Percentiles rank a stretch among this genome's conserved stretches.
Conservation (phyloP, 768 basidiomycete species). For the Gelatoporia subvermispora region DNA sequence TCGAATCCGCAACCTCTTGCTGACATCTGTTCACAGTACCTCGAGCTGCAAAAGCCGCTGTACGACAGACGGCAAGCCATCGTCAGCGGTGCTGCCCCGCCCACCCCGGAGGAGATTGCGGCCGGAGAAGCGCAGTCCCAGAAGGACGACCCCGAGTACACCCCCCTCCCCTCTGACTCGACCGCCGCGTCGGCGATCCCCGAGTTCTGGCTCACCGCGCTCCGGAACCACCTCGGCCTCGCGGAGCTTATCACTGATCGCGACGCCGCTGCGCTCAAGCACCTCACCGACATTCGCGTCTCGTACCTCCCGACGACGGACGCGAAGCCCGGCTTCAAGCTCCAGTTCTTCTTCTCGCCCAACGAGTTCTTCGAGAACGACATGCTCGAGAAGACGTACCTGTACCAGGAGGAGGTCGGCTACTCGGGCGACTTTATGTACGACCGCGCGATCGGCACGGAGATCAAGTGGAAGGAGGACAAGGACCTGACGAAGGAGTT, state of each 20-base stretch:
- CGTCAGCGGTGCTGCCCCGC: constrained; percentile 69
- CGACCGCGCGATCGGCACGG: constrained; percentile 86
- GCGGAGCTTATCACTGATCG: constrained; percentile 89
- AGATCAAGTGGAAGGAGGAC: constrained; percentile 97
- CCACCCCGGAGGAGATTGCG: constrained; percentile 78
- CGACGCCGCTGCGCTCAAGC: constrained; percentile 82
- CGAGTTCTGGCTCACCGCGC: constrained; percentile 96
- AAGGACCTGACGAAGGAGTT: constrained; percentile 97
- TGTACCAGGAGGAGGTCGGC: constrained; percentile 89
- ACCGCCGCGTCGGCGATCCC: constrained; percentile 57
- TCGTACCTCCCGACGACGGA: constrained; percentile 63
- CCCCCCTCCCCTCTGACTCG: constrained; percentile 36
- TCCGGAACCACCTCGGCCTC: constrained; percentile 86
- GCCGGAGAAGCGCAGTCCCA: constrained; percentile 68
- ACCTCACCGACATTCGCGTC: constrained; percentile 74
- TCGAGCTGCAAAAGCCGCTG: constrained; percentile 72
- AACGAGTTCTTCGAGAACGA: constrained; percentile 90
- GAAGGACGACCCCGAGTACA: constrained; percentile 74
- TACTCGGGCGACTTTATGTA: constrained; percentile 97
- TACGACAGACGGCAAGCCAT: constrained; percentile 85
- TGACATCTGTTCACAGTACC: constrained; percentile 45
- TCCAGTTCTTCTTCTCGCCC: constrained; percentile 72
- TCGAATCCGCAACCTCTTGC: constrained; percentile 2
- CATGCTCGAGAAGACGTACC: constrained; percentile 86
- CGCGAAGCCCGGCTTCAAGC: constrained; percentile 87